Evolutionary conservation across 768 basidiomycete genomes (phyloP), one percentile per base, ranked within the genome.

Genomic region (Xerocomellus dryophilus): DNA sequence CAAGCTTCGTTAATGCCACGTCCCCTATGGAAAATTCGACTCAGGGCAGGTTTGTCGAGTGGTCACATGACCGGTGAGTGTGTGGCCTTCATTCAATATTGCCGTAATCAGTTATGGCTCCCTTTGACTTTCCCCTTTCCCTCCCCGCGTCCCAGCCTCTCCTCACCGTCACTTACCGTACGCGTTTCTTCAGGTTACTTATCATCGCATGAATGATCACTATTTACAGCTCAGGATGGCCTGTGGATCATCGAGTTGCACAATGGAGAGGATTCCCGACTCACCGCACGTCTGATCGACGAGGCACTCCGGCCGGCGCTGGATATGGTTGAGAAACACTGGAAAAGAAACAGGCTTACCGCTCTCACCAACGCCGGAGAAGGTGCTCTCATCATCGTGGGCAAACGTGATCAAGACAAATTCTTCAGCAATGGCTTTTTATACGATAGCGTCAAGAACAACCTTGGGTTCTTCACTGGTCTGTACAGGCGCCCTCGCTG

Each of bases 371-470:
- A 27, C 18, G 23, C 74, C 7, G 86, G 82, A 29, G 77, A 76
- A 47, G 90, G 89, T 35, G 84, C 87, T 4, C 70, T 93, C 29
- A 84, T 93, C 55, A 85, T 93, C 49, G 84, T 88, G 7, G 90
- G 91, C 4, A 82, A 81, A 55, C 78, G 76, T 57, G 76, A 78
- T 56, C 90, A 93, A 67, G 83, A 92, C 69, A 93, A 92, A 70
- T 93, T 91, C 76, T 93, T 93, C 70, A 90, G 87, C 71, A 93
- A 91, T 60, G 90, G 90, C 1, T 80, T 93, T 56, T 83, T 88
- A 64, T 85, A 81, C 57, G 76, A 74, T 4, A 80, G 74, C 36
- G 72, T 80, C 7, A 65, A 74, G 29, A 67, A 72, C 29, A 77
- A 90, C 58, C 76, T 79, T 10, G 77, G 76, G 54, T 91, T 88